These are phyloP conservation scores for Wallacemonas sp. DNA, from an alignment of 208 protist genomes.

Conservation along the genomic window DNA sequence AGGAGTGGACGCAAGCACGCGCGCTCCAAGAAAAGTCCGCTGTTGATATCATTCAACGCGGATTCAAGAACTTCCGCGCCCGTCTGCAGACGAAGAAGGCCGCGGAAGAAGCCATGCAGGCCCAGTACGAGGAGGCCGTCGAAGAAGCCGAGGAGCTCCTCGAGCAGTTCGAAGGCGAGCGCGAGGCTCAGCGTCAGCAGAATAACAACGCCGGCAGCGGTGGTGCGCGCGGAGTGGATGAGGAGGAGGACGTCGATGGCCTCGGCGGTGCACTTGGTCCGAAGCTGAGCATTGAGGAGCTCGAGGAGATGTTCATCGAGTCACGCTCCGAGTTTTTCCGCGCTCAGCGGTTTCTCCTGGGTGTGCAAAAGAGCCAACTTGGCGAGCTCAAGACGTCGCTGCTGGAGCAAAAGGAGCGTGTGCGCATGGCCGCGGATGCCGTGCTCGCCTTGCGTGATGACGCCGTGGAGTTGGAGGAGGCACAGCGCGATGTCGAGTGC, in stretches of 20 bases:
- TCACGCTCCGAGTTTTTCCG: constrained; percentile 59
- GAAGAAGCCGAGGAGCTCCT: constrained; percentile 75
- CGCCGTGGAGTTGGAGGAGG: constrained; percentile 20
- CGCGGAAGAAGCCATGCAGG: constrained; percentile 44
- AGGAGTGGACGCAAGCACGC: constrained; percentile 56
- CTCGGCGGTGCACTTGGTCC: constrained; percentile 2
- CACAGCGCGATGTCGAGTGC: constrained; percentile 33
- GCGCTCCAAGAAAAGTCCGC: constrained; percentile 66
- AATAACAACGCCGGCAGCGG: background rate
- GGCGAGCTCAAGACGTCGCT: constrained; percentile 61
- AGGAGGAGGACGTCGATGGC: constrained; percentile 25
- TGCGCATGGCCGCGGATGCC: constrained; percentile 42
- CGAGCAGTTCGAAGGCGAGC: constrained; percentile 24
- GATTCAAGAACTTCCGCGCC: constrained; percentile 41
- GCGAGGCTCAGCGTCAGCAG: constrained; percentile 16
- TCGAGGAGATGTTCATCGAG: constrained; percentile 45
- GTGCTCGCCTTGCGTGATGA: constrained; percentile 41
- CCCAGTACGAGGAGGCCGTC: constrained; percentile 56
- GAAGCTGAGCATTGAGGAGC: constrained; percentile 10
- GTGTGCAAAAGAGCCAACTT: constrained; percentile 57
- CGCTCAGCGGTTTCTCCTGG: constrained; percentile 74
- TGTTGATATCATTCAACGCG: constrained; percentile 73
- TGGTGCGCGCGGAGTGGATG: constrained; percentile 7
- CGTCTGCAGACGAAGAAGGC: constrained; percentile 36
- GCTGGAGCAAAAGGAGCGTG: constrained; percentile 43